Base-by-base conservation (phyloP, 2,329 filamentous ascomycete species). In the Alternaria brassicicola region DNA sequence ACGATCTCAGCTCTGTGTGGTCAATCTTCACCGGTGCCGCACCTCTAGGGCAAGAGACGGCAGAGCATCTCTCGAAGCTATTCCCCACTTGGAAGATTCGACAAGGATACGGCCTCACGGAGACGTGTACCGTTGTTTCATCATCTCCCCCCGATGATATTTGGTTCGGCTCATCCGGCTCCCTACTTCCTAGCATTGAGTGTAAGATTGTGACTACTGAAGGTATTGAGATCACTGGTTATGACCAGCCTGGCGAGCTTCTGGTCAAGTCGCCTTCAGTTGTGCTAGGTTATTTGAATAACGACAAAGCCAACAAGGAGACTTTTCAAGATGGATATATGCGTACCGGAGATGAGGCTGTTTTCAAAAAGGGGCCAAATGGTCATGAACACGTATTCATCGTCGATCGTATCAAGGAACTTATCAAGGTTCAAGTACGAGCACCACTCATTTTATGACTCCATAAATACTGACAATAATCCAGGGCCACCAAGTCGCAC, bases 301-400 rank as follows among this genome's bases (percentile, higher is more conserved):
- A 97, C 71, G 88, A 90, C 42, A 89, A 90, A 70, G 92, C 93
- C 3, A 96, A 88, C 19, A 82, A 85, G 50, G 92, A 96, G 73
- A 95, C 93, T 0, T 97, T 92, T 69, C 82, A 88, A 1, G 88
- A 93, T 59, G 80, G 81, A 1, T 95, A 92, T 86, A 87, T 96
- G 83, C 86, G 85, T 38, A 97, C 93, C 0, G 93, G 93, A 6
- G 93, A 97, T 68, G 91, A 96, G 74, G 92, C 89, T 0, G 53
- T 63, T 1, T 10, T 63, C 10, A 83, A 84, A 2, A 84, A 85
- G 86, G 7, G 83, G 86, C 0, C 68, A 3, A 57, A 80, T 54
- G 92, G 91, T 3, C 80, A 88, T 63, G 92, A 97, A 76, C 93
- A 97, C 70, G 75, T 97, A 47, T 89, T 92, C 73, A 89, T 97